These are phyloP conservation scores for Porosira glacialis DNA, from an alignment of 352 stramenopile genomes.

Conservation along the genomic window DNA sequence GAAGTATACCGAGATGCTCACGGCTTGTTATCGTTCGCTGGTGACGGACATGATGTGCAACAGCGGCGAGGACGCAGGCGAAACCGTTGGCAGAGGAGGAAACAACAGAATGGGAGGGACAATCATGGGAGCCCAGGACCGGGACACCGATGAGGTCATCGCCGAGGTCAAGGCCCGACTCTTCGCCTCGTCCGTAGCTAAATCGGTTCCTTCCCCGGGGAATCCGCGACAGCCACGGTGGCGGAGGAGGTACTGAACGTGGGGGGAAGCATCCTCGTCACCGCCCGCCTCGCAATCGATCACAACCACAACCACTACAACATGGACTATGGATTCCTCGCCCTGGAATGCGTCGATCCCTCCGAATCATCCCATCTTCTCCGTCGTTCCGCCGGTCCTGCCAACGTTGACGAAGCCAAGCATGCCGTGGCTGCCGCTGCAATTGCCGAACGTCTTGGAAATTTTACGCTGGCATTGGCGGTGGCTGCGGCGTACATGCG, in stretches of 20 bases:
- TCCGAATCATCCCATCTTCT: slow-evolving; percentile 58
- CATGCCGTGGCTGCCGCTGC: slow-evolving; percentile 33
- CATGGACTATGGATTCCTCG: slow-evolving; percentile 30
- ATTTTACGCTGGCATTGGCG: slow-evolving; percentile 59
- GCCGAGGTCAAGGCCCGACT: slow-evolving; percentile 55
- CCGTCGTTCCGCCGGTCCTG: slow-evolving; percentile 37
- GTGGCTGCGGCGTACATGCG: slow-evolving; percentile 69
- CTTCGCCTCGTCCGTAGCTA: slow-evolving; percentile 53
- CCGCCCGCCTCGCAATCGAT: slow-evolving; percentile 47
- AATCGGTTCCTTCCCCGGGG: too few species aligned
- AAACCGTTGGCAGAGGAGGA: too few species aligned
- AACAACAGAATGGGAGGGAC: too few species aligned
- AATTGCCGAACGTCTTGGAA: slow-evolving; percentile 48
- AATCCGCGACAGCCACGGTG: too few species aligned
- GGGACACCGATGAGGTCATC: too few species aligned
- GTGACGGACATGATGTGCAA: slow-evolving; percentile 50
- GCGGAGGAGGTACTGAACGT: too few species aligned
- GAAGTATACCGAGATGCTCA: slow-evolving; percentile 52
- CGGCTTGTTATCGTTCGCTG: slow-evolving; percentile 56
- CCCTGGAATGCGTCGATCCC: slow-evolving; percentile 52
- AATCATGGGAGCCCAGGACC: too few species aligned
- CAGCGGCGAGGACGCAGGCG: slow-evolving; percentile 36
- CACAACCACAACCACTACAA: slow-evolving; percentile 14
- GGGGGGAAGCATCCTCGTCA: slow-evolving; percentile 67
- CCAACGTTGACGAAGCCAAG: slow-evolving; percentile 34